Percentiles rank a stretch among this genome's conserved stretches.
phyloP scores from a whole-genome alignment of 23 red algal species.

The Gracilariopsis chorda region DNA sequence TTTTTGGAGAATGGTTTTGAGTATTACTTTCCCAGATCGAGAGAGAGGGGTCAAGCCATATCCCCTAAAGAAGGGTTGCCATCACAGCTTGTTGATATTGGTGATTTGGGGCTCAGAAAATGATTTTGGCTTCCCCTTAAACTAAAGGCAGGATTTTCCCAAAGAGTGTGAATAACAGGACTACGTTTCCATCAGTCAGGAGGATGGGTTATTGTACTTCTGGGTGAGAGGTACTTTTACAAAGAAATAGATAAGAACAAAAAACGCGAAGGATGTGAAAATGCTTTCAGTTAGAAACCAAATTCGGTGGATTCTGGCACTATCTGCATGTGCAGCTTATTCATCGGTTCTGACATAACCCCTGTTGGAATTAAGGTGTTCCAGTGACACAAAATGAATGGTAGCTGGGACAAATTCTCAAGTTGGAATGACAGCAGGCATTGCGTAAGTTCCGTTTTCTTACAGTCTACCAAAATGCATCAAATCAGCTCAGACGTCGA shows the following conservation, averaged over 20 bases:
- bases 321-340: background rate
- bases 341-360: constrained; percentile 41
- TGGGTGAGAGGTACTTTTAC: background rate
- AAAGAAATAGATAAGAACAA: background rate
- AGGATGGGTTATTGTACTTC: constrained; percentile 19
- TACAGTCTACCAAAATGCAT: constrained; percentile 31
- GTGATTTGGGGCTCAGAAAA: background rate
- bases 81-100: background rate
- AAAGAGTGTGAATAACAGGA: background rate
- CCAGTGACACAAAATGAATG: constrained; percentile 25
- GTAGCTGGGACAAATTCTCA: constrained; percentile 13
- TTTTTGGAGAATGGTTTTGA: background rate
- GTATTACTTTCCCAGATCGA: background rate
- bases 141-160: background rate
- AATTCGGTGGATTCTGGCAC: constrained; percentile 25
- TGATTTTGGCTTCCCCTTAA: background rate
- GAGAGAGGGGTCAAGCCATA: background rate
- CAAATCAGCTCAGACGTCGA: constrained; percentile 13
- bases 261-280: background rate
- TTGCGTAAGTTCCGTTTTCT: constrained; percentile 6
- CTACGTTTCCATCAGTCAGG: constrained; percentile 9
- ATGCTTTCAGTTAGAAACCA: background rate
- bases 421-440: constrained; percentile 32
- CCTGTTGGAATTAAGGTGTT: constrained; percentile 21
- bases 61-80: background rate